phyloP scores from a whole-genome alignment of 768 basidiomycete species.

The Amanita muscaria region DNA sequence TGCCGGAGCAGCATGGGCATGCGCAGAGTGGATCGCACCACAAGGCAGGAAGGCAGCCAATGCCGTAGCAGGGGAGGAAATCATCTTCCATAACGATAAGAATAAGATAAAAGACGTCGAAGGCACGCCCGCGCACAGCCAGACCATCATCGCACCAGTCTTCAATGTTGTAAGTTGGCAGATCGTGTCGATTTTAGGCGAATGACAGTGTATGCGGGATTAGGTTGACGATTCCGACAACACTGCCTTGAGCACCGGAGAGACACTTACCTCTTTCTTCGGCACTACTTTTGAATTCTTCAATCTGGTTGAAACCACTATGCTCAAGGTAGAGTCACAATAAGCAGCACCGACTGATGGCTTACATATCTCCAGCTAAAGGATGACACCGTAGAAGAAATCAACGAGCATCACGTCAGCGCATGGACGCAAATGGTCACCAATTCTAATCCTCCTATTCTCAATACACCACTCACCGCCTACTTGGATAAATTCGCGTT shows the following conservation, averaged over 20 bases:
- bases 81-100: conserved; percentile 65
- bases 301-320: conserved; percentile 54
- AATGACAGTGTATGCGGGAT: conserved; percentile 5
- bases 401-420: conserved; percentile 76
- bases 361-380: conserved; percentile 35
- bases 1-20: conserved; percentile 69
- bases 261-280: conserved; percentile 61
- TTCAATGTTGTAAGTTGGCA: conserved; percentile 60
- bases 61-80: conserved; percentile 54
- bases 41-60: conserved; percentile 60
- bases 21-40: conserved; percentile 64
- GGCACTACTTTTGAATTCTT: conserved; percentile 79
- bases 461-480: conserved; percentile 62
- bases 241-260: conserved; percentile 58
- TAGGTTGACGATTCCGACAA: conserved; percentile 72
- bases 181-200: not conserved
- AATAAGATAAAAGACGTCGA: conserved; percentile 54
- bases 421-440: conserved; percentile 79
- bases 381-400: conserved; percentile 70
- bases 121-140: conserved; percentile 47
- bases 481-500: conserved; percentile 74
- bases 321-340: conserved; percentile 50
- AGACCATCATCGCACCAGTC: conserved; percentile 60
- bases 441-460: conserved; percentile 60
- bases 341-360: not conserved